phyloP scores from a whole-genome alignment of 495 filamentous ascomycete genomes.

The Podospora pseudocomata region DNA sequence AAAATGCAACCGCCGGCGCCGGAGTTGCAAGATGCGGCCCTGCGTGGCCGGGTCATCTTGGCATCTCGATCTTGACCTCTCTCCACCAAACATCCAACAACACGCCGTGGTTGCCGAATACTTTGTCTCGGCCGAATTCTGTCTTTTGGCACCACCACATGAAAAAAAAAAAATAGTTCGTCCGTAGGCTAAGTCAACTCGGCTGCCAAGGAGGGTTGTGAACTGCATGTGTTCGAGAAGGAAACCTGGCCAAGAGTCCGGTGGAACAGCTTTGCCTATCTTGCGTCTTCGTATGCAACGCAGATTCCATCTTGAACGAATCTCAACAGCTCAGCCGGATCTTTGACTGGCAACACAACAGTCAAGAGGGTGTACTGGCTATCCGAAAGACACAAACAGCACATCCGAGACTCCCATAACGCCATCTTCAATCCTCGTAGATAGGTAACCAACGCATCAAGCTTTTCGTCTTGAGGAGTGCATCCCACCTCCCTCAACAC shows the following conservation, averaged over 20 bases:
- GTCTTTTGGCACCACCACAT: neutral
- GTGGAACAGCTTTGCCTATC: neutral
- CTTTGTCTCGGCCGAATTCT: neutral
- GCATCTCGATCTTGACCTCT: neutral
- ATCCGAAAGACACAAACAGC: neutral
- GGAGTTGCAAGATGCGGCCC: neutral
- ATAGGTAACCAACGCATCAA: neutral
- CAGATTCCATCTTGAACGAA: neutral
- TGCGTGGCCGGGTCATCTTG: neutral
- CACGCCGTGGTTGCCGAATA: neutral
- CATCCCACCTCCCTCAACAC: neutral
- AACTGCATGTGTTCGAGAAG: neutral
- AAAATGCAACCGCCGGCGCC: constrained; percentile 10
- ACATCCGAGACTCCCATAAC: neutral
- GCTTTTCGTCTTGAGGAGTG: neutral
- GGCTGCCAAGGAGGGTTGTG: neutral
- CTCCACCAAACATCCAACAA: neutral
- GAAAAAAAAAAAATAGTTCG: neutral
- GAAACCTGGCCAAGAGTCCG: neutral
- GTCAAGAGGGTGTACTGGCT: neutral
- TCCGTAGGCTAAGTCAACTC: neutral
- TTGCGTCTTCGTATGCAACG: neutral
- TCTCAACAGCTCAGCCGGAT: neutral
- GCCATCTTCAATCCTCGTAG: neutral
- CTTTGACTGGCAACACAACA: neutral